These are phyloP conservation scores for Paracoccidioides brasiliensis DNA, from an alignment of 2,329 filamentous ascomycete genomes.

Conservation along the genomic window DNA sequence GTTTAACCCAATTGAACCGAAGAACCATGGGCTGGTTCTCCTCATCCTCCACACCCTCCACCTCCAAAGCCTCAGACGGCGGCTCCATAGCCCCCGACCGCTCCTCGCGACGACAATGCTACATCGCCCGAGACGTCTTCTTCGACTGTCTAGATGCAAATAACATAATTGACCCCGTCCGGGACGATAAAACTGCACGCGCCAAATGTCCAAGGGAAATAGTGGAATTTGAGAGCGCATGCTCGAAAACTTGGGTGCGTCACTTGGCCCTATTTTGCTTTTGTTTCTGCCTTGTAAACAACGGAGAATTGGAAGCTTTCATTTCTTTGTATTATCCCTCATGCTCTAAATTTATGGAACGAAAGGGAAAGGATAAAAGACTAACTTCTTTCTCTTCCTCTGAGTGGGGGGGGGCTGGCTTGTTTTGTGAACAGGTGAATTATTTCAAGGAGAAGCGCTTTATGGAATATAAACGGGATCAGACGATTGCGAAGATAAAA, in stretches of 20 bases:
- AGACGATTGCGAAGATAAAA: conserved; percentile 62
- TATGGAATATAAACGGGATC: conserved; percentile 76
- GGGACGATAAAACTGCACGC: conserved; percentile 42
- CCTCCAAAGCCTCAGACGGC: conserved; percentile 40
- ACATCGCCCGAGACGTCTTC: conserved; percentile 77
- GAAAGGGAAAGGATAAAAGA: background rate
- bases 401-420: too few species aligned
- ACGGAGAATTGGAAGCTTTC: background rate
- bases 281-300: background rate
- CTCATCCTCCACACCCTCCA: conserved; percentile 27
- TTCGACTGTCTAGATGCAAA: conserved; percentile 76
- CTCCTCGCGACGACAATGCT: conserved; percentile 69
- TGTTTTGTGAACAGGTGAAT: conserved; percentile 50
- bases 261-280: background rate
- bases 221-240: conserved; percentile 65
- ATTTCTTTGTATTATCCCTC: background rate
- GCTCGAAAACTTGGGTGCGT: conserved; percentile 78
- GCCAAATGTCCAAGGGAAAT: conserved; percentile 49
- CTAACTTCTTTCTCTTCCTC: conserved; percentile 2
- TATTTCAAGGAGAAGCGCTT: conserved; percentile 97
- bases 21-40: conserved; percentile 42
- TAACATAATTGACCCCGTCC: conserved; percentile 64
- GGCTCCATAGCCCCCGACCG: conserved; percentile 72
- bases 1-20: conserved; percentile 8
- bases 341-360: background rate